Base-by-base conservation (phyloP, 257 asterid genomes). In the Penstemon eatonii region DNA sequence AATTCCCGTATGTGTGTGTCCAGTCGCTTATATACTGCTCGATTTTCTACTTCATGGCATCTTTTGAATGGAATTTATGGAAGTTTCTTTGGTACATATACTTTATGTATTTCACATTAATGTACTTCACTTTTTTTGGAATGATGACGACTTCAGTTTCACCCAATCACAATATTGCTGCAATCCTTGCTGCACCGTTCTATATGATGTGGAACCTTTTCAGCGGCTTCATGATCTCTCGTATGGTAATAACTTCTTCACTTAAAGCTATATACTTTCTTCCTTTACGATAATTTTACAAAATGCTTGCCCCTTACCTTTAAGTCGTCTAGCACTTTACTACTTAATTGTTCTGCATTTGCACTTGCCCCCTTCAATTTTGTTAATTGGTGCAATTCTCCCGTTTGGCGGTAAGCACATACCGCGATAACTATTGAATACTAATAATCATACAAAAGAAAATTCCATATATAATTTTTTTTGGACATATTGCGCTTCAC, bases 71-170 rank as follows among this genome's bases (percentile, higher is more conserved):
- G 94, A 84, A 75, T 7, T 12, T 59, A 11, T 78, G 77, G 80
- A 93, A 93, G 85, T 86, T 93, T 50, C 71, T 88, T 49, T 93
- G 95, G 95, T 87, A 85, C 69, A 63, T 87, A 56, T 88, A 74
- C 71, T 88, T 90, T 80, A 86, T 90, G 97, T 86, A 79, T 70
- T 79, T 87, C 81, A 80, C 98, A 3, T 57, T 90, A 3, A 43
- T 93, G 44, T 93, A 93, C 87, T 88, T 82, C 92, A 93, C 98
- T 46, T 81, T 79, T 76, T 93, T 85, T 2, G 98, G 98, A 12
- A 90, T 93, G 98, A 90, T 88, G 96, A 78, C 96, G 0, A 88
- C 75, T 41, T 84, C 96, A 1, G 70, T 88, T 7, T 82, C 97
- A 2, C 97, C 98, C 11, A 90, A 93, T 56, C 92, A 78, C 76